Evolutionary conservation across 805 yeast genomes (phyloP), one percentile per base, ranked within the genome.

Genomic region (Clavispora fructus): DNA sequence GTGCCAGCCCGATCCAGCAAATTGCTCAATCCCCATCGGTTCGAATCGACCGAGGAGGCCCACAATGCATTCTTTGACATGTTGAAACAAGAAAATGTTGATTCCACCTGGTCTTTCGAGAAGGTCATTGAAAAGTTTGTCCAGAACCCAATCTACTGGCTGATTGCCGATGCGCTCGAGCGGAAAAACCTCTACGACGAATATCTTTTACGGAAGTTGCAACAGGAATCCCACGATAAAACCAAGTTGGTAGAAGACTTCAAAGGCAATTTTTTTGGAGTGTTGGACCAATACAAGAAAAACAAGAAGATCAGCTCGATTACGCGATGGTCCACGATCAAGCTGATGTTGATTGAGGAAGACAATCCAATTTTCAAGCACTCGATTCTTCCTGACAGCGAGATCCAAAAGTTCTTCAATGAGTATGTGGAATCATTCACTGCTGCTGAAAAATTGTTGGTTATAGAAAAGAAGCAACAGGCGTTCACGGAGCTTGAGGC

Each of bases 71-170:
- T 84, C 58, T 55, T 71, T 14, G 60, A 67, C 2, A 69, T 89
- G 75, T 65, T 90, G 9, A 61, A 66, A 30, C 79, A 75, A 1
- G 63, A 75, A 33, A 65, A 73, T 7, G 87, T 89, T 3, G 90
- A 84, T 60, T 75, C 85, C 0, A 76, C 85, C 0, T 86, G 92
- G 91, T 75, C 94, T 0, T 88, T 88, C 62, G 79, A 75, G 41
- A 70, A 70, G 47, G 84, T 86, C 1, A 80, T 89, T 65, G 74
- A 78, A 19, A 64, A 66, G 14, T 77, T 85, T 47, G 73, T 85
- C 14, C 60, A 57, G 3, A 82, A 84, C 52, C 78, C 83, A 1
- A 68, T 82, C 13, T 90, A 87, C 57, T 86, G 92, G 91, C 63
- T 71, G 6, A 63, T 87, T 2, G 65, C 70, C 6, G 87, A 85